These are phyloP conservation scores for Cucumis hystrix DNA, from an alignment of 306 rosid species.

Conservation along the genomic window DNA sequence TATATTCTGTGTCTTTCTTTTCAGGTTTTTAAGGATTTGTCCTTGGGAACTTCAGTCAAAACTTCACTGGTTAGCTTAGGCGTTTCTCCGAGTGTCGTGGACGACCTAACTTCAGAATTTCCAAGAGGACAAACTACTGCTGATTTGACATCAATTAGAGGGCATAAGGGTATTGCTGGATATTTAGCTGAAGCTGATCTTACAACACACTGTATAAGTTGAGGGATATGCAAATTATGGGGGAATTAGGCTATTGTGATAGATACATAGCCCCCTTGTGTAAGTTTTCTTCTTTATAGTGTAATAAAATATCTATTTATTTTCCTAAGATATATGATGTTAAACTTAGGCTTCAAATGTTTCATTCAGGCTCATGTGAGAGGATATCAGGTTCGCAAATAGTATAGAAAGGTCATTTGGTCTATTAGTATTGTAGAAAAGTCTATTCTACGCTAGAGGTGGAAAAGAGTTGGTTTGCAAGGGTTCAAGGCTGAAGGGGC, in stretches of 20 bases:
- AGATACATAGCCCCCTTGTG: not conserved
- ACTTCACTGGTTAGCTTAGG: constrained; percentile 38
- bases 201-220: constrained; percentile 10
- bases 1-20: not conserved
- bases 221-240: not conserved
- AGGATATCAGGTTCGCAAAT: constrained; percentile 63
- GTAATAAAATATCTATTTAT: not conserved
- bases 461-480: constrained; percentile 50
- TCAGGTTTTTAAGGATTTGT: not conserved
- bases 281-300: not conserved
- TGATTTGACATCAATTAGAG: constrained; percentile 60
- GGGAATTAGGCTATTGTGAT: not conserved
- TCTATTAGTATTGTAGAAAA: constrained; percentile 62
- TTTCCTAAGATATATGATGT: not conserved
- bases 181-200: constrained; percentile 67
- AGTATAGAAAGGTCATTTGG: constrained; percentile 52
- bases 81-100: constrained; percentile 49
- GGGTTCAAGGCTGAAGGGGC: constrained; percentile 38
- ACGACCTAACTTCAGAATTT: constrained; percentile 48
- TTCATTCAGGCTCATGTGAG: constrained; percentile 54
- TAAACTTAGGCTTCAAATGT: not conserved
- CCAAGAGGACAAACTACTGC: constrained; percentile 66
- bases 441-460: constrained; percentile 64
- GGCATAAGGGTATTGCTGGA: constrained; percentile 70
- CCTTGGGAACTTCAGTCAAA: constrained; percentile 8